phyloP scores from a whole-genome alignment of 2,329 filamentous ascomycete species.

The Clathrospora elynae region DNA sequence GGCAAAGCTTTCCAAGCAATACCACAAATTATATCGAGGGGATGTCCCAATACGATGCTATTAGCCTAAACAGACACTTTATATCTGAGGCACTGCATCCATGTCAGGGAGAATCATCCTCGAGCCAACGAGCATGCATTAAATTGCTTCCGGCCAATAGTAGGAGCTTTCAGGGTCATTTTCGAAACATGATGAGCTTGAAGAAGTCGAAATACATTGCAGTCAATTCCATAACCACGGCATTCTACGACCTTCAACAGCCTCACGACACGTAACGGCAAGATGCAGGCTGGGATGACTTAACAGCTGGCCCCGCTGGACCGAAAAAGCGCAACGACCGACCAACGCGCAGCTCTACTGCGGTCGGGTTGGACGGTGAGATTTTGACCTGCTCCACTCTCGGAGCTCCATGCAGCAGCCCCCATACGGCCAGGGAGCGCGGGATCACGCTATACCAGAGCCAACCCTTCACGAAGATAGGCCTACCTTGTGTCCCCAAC shows the following conservation, averaged over 20 bases:
- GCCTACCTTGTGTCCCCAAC: slow-evolving; percentile 6
- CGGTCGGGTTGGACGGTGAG: slow-evolving; percentile 15
- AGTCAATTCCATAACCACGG: slow-evolving; percentile 4
- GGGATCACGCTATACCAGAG: slow-evolving; percentile 13
- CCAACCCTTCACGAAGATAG: slow-evolving; percentile 5
- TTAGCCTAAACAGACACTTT: slow-evolving; percentile 14
- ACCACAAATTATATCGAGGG: slow-evolving; percentile 16
- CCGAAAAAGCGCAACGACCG: slow-evolving; percentile 27
- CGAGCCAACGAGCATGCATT: too few relatives aligned
- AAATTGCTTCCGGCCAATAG: too few relatives aligned
- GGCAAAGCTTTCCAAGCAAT: slow-evolving; percentile 16
- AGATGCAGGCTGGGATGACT: slow-evolving; percentile 13
- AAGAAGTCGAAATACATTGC: slow-evolving; percentile 3
- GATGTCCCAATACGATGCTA: slow-evolving; percentile 3
- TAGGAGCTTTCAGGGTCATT: too few relatives aligned
- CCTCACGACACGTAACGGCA: slow-evolving; percentile 19
- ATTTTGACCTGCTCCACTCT: slow-evolving; percentile 19
- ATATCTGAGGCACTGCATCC: too few relatives aligned
- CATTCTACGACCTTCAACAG: background rate
- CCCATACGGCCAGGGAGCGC: slow-evolving; percentile 16
- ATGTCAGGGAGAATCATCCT: too few relatives aligned
- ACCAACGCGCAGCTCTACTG: slow-evolving; percentile 18
- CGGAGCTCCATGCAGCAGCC: slow-evolving; percentile 14
- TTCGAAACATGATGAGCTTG: too few relatives aligned
- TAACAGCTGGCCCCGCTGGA: slow-evolving; percentile 29